A percentile compares a stretch with the other conserved stretches of the same genome.
phyloP scores from a whole-genome alignment of 176 grass and related monocot species.

The Paspalum notatum region DNA sequence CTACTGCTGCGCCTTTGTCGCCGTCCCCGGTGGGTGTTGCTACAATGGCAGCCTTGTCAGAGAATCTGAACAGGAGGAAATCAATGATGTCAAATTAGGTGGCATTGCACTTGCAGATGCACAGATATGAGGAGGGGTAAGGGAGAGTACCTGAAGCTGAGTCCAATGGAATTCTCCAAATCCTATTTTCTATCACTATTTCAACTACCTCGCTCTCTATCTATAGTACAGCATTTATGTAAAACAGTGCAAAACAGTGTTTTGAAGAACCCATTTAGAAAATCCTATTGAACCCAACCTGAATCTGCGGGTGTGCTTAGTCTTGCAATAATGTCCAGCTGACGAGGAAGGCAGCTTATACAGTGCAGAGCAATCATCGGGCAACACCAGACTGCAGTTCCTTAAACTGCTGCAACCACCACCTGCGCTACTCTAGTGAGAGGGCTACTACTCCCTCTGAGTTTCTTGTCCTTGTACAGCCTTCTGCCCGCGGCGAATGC shows the following conservation, averaged over 20 bases:
- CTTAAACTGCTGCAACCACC: slow-evolving; percentile 36
- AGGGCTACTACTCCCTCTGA: slow-evolving; percentile 43
- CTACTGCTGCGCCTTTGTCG: neutral
- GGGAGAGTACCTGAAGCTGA: too few species aligned
- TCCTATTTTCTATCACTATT: too few species aligned
- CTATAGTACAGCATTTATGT: too few species aligned
- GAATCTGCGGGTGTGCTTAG: neutral
- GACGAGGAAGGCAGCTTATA: neutral
- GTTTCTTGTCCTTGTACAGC: slow-evolving; percentile 4
- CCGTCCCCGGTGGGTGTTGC: neutral
- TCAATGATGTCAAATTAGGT: too few species aligned
- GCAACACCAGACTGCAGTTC: slow-evolving; percentile 9
- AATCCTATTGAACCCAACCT: neutral
- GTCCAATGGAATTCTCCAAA: too few species aligned
- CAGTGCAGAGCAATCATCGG: slow-evolving; percentile 35
- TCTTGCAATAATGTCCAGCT: neutral
- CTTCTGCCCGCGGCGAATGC: slow-evolving; percentile 15
- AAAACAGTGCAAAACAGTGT: too few species aligned
- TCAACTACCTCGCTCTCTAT: too few species aligned
- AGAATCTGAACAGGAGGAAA: slow-evolving; percentile 22
- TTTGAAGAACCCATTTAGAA: too few species aligned
- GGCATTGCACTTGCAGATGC: too few species aligned
- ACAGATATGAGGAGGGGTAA: too few species aligned
- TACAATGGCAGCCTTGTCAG: slow-evolving; percentile 48
- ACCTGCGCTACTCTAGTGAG: slow-evolving; percentile 40